Conservation (phyloP, 2,329 filamentous ascomycete species). For the Cucurbitaria berberidis region DNA sequence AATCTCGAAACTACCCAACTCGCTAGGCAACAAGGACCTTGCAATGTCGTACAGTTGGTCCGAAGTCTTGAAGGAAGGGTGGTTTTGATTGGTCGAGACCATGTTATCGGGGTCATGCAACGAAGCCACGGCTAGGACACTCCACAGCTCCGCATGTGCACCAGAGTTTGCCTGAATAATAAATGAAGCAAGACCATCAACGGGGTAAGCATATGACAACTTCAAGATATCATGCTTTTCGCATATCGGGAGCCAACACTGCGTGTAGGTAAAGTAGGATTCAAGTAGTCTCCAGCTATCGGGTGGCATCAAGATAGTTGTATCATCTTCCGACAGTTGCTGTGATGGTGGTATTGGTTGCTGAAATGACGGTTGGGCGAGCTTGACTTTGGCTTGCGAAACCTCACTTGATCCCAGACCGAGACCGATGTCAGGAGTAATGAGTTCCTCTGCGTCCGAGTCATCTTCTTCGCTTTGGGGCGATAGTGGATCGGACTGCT, state of each 20-base stretch:
- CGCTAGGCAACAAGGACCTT: constrained; percentile 38
- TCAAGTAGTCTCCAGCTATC: constrained; percentile 69
- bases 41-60: constrained; percentile 35
- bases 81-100: constrained; percentile 4
- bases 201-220: constrained; percentile 61
- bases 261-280: constrained; percentile 76
- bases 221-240: constrained; percentile 69
- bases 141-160: constrained; percentile 55
- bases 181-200: constrained; percentile 47
- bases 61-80: constrained; percentile 12
- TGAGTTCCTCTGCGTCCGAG: constrained; percentile 26
- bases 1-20: constrained; percentile 42
- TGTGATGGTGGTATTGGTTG: constrained; percentile 22
- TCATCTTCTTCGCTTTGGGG: constrained; percentile 37
- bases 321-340: not conserved
- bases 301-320: constrained; percentile 51
- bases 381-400: constrained; percentile 9
- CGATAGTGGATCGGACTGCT: constrained; percentile 20
- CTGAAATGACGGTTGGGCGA: not conserved
- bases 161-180: constrained; percentile 35
- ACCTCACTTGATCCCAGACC: constrained; percentile 7
- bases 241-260: constrained; percentile 77
- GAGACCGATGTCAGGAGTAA: constrained; percentile 3
- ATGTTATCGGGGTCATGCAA: constrained; percentile 28
- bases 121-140: constrained; percentile 52